These are phyloP conservation scores for Thielaviopsis populi DNA, from an alignment of 2,329 filamentous ascomycete species.

Conservation along the genomic window DNA sequence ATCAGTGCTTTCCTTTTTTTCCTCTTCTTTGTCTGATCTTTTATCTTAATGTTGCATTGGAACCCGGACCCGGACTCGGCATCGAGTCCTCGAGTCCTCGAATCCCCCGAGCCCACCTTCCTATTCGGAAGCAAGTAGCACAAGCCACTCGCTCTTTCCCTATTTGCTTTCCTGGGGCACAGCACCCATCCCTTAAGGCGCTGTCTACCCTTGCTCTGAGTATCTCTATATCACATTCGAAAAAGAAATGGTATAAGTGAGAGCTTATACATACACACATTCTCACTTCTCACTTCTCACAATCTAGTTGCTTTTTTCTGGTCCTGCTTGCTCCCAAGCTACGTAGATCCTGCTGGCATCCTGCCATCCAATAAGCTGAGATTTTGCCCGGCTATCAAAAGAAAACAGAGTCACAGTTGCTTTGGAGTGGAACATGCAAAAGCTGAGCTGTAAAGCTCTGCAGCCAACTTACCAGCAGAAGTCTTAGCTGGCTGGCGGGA, in stretches of 20 bases:
- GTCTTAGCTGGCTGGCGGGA: background rate
- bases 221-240: background rate
- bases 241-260: background rate
- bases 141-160: background rate
- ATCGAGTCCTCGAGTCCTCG: background rate
- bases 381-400: background rate
- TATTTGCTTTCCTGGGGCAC: background rate
- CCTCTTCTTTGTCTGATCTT: background rate
- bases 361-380: background rate
- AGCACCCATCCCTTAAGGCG: background rate
- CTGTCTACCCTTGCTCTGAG: background rate
- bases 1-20: background rate
- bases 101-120: background rate
- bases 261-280: too few relatives aligned
- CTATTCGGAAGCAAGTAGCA: background rate
- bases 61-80: background rate
- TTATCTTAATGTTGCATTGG: background rate
- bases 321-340: background rate
- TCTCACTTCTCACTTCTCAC: background rate
- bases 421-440: background rate
- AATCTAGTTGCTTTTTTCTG: background rate
- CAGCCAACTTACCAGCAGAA: background rate
- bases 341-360: background rate
- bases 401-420: background rate
- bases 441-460: background rate